Evolutionary conservation across 2,329 filamentous ascomycete species (phyloP), one percentile per base, ranked within the genome.

Genomic region (Talaromyces sp.): DNA sequence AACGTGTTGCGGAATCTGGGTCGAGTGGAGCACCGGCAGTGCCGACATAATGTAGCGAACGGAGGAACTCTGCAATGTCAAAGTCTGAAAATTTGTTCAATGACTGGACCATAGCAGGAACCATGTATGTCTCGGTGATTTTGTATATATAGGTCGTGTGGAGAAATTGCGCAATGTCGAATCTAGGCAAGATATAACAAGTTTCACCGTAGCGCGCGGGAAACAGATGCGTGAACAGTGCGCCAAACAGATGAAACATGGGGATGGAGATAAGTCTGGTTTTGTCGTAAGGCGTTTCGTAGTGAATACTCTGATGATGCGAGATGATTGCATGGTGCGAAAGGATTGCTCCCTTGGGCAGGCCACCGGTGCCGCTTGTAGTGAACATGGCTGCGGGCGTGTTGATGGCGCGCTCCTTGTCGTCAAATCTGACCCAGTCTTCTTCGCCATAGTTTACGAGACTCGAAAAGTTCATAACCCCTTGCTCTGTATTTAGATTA

Each of bases 281-380:
- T 7, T 78, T 75, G 47, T 75, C 66, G 63, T 66, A 81, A 15
- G 63, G 81, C 53, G 62, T 79, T 57, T 70, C 73, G 59, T 67
- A 79, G 66, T 68, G 75, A 71, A 68, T 80, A 72, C 49, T 76
- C 70, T 62, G 73, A 65, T 62, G 76, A 69, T 85, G 81, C 1
- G 84, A 81, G 22, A 84, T 75, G 51, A 86, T 77, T 53, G 86
- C 85, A 65, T 80, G 75, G 68, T 88, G 86, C 0, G 83, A 82
- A 57, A 87, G 71, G 65, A 82, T 77, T 5, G 84, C 83, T 0
- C 83, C 84, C 68, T 88, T 88, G 6, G 85, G 85, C 3, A 87
- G 70, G 0, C 84, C 84, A 0, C 85, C 86, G 0, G 85, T 88
- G 1, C 85, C 85, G 53, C 80, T 84, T 63, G 81, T 85, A 67